Evolutionary conservation across 2,329 filamentous ascomycete genomes (phyloP), one percentile per base, ranked within the genome.

Genomic region (Sporothrix dimorphospora): DNA sequence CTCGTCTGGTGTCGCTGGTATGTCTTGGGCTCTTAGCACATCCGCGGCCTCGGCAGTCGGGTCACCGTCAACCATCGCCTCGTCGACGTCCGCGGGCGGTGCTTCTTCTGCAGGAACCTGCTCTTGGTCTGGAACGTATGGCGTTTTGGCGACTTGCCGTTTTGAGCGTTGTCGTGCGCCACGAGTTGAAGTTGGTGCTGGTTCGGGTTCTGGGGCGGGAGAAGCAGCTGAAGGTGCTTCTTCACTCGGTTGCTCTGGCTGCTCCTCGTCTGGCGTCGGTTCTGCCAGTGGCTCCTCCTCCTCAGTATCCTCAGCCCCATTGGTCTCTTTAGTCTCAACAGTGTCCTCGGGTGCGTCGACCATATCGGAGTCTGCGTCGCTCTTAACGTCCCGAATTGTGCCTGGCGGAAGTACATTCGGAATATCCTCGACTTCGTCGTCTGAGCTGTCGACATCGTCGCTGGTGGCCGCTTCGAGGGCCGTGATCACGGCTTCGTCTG

Each of bases 361-460:
- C 34, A 21, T 14, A 21, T 63, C 51, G 16, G 16, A 16, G 4
- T 53, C 69, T 14, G 19, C 49, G 19, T 21, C 21, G 7, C 19
- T 55, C 6, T 11, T 12, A 0, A 61, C 40, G 6, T 71, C 69
- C 3, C 57, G 30, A 1, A 59, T 11, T 4, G 47, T 57, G n/a
- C 61, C 68, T 21, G 63, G 61, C 16, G 63, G 73, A 4, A 69
- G 63, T 2, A 24, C 55, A 9, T 47, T 19, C 0, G 73, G 73
- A 9, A 74, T 74, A 27, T 74, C 73, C 11, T 74, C 73, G 3
- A 74, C 40, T 19, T 61, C 72, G 67, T 73, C 72, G 30, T 73
- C 72, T 0, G 72, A 72, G 63, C 73, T 74, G 19, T 70, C 51
- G 1, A 71, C 59, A 2, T 59, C 68, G 11, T 51, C 57, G 24